Evolutionary conservation across 2,329 filamentous ascomycete genomes (phyloP).

Genomic region (Thermomyces lanuginosus): DNA sequence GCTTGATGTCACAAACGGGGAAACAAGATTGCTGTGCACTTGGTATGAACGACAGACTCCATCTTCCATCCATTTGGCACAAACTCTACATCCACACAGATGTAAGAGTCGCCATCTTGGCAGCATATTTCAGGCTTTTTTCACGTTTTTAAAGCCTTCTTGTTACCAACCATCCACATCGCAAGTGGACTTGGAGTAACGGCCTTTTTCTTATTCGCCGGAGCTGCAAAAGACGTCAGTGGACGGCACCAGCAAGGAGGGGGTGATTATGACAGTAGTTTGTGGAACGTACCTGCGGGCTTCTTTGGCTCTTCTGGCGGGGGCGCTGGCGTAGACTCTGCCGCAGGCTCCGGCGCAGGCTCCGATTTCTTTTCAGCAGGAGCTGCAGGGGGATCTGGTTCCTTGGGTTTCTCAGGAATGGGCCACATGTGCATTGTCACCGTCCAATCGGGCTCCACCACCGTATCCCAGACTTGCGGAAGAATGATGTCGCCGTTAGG

Average conservation of each 20-base stretch:
- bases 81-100: slow-evolving; percentile 16
- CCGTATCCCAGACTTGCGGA: slow-evolving; percentile 64
- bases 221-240: slow-evolving; percentile 1
- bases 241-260: no score
- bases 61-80: slow-evolving; percentile 3
- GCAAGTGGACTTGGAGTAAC: slow-evolving; percentile 22
- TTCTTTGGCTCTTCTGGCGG: slow-evolving; percentile 17
- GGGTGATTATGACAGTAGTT: no score
- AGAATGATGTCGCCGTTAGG: slow-evolving; percentile 71
- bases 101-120: slow-evolving; percentile 15
- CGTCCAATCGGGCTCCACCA: slow-evolving; percentile 60
- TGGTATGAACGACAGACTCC: no score
- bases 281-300: slow-evolving; percentile 18
- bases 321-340: slow-evolving; percentile 8
- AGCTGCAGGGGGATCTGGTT: slow-evolving; percentile 20
- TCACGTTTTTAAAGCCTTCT: slow-evolving; percentile 29
- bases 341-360: slow-evolving; percentile 8
- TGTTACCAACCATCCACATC: slow-evolving; percentile 29
- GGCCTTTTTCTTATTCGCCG: slow-evolving; percentile 19
- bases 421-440: slow-evolving; percentile 55
- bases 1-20: no score
- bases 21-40: slow-evolving; percentile 5
- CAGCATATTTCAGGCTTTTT: slow-evolving; percentile 29
- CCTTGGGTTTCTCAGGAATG: slow-evolving; percentile 35
- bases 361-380: slow-evolving; percentile 12